Conservation (phyloP, 495 filamentous ascomycete genomes). For the Xylaria venustula region DNA sequence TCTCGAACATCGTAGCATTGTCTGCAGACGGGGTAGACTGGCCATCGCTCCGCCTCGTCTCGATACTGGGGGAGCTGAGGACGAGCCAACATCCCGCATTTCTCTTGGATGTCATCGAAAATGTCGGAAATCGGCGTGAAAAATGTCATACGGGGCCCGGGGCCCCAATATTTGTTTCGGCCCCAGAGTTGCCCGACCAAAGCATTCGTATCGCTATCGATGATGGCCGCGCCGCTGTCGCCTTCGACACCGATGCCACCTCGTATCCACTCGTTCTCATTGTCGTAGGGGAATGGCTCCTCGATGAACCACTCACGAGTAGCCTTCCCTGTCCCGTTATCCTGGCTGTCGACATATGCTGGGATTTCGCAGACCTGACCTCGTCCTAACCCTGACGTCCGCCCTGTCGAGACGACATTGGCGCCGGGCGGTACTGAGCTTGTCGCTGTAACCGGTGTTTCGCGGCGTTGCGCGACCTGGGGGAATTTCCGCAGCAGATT, state of each 20-base stretch:
- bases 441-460: slow-evolving; percentile 19
- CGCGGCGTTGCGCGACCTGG: slow-evolving; percentile 16
- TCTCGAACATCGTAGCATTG: slow-evolving; percentile 28
- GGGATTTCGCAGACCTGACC: slow-evolving; percentile 31
- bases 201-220: slow-evolving; percentile 28
- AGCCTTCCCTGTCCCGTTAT: slow-evolving; percentile 29
- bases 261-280: slow-evolving; percentile 34
- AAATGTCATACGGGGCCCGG: slow-evolving; percentile 25
- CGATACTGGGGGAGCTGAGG: slow-evolving; percentile 29
- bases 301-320: slow-evolving; percentile 35
- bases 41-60: slow-evolving; percentile 26
- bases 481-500: slow-evolving; percentile 31
- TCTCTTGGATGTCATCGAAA: slow-evolving; percentile 31
- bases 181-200: slow-evolving; percentile 38
- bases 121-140: slow-evolving; percentile 37
- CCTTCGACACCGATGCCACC: slow-evolving; percentile 38
- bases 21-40: slow-evolving; percentile 28
- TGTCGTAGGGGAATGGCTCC: slow-evolving; percentile 25
- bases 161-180: slow-evolving; percentile 30
- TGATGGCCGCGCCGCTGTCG: slow-evolving; percentile 33
- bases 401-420: slow-evolving; percentile 24
- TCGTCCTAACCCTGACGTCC: slow-evolving; percentile 26
- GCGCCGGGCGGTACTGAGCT: slow-evolving; percentile 18
- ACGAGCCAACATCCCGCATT: slow-evolving; percentile 22
- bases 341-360: slow-evolving; percentile 25